phyloP scores from a whole-genome alignment of 495 filamentous ascomycete species.

The Lophiostoma macrostomum region DNA sequence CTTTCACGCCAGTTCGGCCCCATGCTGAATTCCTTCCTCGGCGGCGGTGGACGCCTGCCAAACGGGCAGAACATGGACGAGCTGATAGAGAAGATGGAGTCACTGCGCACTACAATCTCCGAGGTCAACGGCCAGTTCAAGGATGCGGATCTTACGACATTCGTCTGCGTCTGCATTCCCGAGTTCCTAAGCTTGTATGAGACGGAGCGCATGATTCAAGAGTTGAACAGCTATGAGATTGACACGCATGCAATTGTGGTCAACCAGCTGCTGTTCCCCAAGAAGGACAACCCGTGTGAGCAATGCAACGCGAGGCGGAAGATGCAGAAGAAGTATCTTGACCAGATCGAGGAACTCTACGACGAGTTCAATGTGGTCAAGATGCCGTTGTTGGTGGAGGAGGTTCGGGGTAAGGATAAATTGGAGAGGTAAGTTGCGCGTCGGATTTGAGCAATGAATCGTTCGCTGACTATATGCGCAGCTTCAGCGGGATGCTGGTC shows the following conservation, averaged over 20 bases:
- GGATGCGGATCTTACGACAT: constrained; percentile 91
- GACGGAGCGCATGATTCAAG: constrained; percentile 99
- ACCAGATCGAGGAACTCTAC: constrained; percentile 98
- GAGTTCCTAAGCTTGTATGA: constrained; percentile 98
- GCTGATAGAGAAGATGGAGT: constrained; percentile 90
- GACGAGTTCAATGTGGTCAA: constrained; percentile 99
- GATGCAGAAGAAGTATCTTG: constrained; percentile 99
- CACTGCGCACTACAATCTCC: constrained; percentile 82
- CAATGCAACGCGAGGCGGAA: constrained; percentile 92
- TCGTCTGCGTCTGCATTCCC: constrained; percentile 97
- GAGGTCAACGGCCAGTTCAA: constrained; percentile 99
- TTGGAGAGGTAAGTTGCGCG: constrained; percentile 68
- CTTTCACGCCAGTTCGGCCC: constrained; percentile 92
- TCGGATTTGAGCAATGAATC: no score
- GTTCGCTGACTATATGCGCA: constrained; percentile 34
- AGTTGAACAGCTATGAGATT: constrained; percentile 87
- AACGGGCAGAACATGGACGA: constrained; percentile 88
- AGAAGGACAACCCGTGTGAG: constrained; percentile 78
- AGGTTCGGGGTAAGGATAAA: constrained; percentile 91
- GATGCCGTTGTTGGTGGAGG: constrained; percentile 92
- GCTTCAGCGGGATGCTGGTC: constrained; percentile 90
- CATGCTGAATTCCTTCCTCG: constrained; percentile 90
- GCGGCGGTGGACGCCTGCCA: constrained; percentile 76
- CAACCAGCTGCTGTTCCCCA: constrained; percentile 95
- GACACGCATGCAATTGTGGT: constrained; percentile 97